Percentiles rank a stretch among this genome's conserved stretches.
Evolutionary conservation across 2,329 filamentous ascomycete genomes (phyloP).

Genomic region (Aspergillus intermedius): DNA sequence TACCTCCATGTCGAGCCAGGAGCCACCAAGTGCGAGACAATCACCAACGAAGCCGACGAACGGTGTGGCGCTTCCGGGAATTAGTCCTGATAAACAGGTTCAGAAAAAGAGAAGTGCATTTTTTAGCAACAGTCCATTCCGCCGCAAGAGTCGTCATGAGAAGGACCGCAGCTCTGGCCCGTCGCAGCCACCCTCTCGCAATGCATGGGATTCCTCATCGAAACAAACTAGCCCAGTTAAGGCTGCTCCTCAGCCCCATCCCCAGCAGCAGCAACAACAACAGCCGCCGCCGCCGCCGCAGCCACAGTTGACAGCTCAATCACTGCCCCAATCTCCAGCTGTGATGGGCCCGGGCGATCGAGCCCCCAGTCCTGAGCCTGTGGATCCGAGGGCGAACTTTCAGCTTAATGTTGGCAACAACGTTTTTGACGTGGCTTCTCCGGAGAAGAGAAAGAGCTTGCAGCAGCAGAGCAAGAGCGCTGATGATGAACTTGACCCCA

Average conservation of each 20-base stretch:
- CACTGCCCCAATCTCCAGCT: conserved; percentile 6
- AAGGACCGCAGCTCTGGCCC: conserved; percentile 49
- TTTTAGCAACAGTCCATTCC: conserved; percentile 89
- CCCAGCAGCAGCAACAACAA: conserved; percentile 1
- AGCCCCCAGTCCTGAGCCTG: conserved; percentile 69
- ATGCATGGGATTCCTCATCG: conserved; percentile 47
- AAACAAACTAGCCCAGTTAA: conserved; percentile 41
- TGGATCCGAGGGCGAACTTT: conserved; percentile 85
- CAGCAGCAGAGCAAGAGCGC: conserved; percentile 34
- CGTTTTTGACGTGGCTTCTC: conserved; percentile 83
- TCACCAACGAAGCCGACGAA: conserved; percentile 62
- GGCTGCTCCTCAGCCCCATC: conserved; percentile 26
- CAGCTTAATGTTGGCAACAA: conserved; percentile 94
- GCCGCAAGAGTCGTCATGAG: conserved; percentile 77
- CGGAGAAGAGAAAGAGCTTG: conserved; percentile 52
- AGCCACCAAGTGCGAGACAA: conserved; percentile 64
- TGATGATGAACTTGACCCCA: conserved; percentile 70
- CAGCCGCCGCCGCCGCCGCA: neutral
- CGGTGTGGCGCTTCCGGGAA: conserved; percentile 35
- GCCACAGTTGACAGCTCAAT: neutral
- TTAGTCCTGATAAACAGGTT: conserved; percentile 56
- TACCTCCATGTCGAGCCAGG: conserved; percentile 81
- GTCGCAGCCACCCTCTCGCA: conserved; percentile 37
- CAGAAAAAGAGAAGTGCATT: conserved; percentile 72
- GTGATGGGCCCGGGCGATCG: conserved; percentile 14